Conservation (phyloP, 306 rosid species). For the Malus domestica region DNA sequence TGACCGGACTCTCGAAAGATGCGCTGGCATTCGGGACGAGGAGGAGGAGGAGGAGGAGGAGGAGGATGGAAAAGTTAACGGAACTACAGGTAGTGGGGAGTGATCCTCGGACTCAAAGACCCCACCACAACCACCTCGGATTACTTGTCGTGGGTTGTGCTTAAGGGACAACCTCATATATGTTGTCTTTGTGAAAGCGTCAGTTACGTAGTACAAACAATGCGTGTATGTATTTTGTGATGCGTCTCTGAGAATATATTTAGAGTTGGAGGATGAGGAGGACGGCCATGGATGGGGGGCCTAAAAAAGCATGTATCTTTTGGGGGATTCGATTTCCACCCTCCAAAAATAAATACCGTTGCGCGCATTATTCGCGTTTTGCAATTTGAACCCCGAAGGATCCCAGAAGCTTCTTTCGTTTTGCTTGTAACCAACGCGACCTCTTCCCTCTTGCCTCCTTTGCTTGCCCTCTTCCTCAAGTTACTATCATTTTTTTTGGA, state of each 20-base stretch:
- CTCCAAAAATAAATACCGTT: background rate
- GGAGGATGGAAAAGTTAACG: constrained; percentile 8
- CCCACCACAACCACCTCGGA: background rate
- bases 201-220: too few species aligned
- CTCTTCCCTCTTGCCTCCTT: background rate
- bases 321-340: background rate
- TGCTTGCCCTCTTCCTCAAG: background rate
- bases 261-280: too few species aligned
- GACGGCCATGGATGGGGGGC: too few species aligned
- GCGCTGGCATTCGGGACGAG: background rate
- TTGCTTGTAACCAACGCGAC: background rate
- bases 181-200: background rate
- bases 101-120: background rate
- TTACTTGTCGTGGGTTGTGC: background rate
- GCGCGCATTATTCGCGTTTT: background rate
- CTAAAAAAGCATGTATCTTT: background rate
- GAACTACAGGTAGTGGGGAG: constrained; percentile 13
- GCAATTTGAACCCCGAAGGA: background rate
- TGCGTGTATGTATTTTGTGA: too few species aligned
- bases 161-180: constrained; percentile 11
- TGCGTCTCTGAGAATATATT: too few species aligned
- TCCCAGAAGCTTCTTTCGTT: background rate
- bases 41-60: background rate
- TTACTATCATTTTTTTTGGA: background rate
- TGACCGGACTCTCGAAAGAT: background rate